Evolutionary conservation across 768 basidiomycete species (phyloP), one percentile per base, ranked within the genome.

Genomic region (Agaricus blazei): DNA sequence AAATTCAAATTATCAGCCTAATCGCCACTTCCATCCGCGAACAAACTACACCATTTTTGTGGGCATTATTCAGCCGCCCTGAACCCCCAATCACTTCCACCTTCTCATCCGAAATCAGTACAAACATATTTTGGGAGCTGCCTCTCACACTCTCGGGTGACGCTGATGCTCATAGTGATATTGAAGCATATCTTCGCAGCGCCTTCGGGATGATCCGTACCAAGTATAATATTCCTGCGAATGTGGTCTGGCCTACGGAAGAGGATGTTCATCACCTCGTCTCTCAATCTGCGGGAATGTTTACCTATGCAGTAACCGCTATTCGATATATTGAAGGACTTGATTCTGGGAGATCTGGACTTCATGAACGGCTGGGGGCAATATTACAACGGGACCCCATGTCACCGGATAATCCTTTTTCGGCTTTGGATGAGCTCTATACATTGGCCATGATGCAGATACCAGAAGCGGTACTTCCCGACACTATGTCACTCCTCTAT

Each of bases 111-210:
- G 11, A 29, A 4, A 9, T 15, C 15, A 26, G 48, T 0, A 23
- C 11, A n/a, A 1, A 40, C 7, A 36, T 48, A 14, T 57, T 52
- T n/a, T 19, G 28, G 23, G 26, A 40, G 7, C 37, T 62, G 3
- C 26, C 31, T 23, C 54, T 58, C 4, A 54, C 53, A 15, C 51
- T 55, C 11, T 52, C 59, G 9, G 23, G 52, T 3, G 47, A 58
- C 14, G 58, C 61, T 0, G 54, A 60, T 24, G 14, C 19, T 19
- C 1, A 19, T 19, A 19, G 41, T 3, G 64, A 67, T n/a, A 63
- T 67, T 11, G 48, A 51, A 27, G 51, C n/a, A 24, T 65, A 58
- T 56, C 52, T 65, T 9, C 43, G 38, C 1, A 40, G 45, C 24
- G 44, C 52, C 5, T 62, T 64, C 50, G 19, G 26, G 12, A 34